phyloP scores from a whole-genome alignment of 352 stramenopile genomes.

The Globisporangium abappressorium region DNA sequence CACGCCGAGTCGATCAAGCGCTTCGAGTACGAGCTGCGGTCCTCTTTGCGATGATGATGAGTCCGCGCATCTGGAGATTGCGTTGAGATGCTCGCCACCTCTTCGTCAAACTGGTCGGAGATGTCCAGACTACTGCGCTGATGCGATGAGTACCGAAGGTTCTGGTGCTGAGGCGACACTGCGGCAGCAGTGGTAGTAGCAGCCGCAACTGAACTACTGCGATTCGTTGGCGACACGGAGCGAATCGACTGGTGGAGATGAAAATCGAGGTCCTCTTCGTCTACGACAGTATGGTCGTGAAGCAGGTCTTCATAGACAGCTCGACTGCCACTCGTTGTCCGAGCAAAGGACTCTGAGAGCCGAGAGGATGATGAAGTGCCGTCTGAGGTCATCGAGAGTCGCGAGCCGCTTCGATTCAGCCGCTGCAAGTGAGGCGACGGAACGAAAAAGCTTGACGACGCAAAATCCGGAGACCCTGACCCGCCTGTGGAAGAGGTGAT shows the following conservation, averaged over 20 bases:
- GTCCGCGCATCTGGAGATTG: no score
- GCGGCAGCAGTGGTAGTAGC: background rate
- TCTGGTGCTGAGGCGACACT: slow-evolving; percentile 5
- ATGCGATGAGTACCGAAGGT: slow-evolving; percentile 6
- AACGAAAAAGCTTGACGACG: background rate
- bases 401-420: background rate
- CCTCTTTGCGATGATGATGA: background rate
- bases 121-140: background rate
- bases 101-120: slow-evolving; percentile 5
- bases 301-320: background rate
- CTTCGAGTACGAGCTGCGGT: slow-evolving; percentile 5
- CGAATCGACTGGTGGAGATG: slow-evolving; percentile 3
- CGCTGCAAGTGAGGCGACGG: background rate
- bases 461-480: background rate
- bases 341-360: background rate
- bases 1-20: slow-evolving; percentile 26
- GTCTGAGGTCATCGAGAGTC: background rate
- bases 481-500: background rate
- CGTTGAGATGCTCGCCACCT: background rate
- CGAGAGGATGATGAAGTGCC: background rate
- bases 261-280: background rate
- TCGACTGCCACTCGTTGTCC: background rate
- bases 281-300: background rate
- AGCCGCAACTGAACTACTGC: background rate
- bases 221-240: background rate